Percentiles rank a stretch among this genome's conserved stretches.
Evolutionary conservation across 2,329 filamentous ascomycete species (phyloP).

Genomic region (Aspergillus ochraceus): DNA sequence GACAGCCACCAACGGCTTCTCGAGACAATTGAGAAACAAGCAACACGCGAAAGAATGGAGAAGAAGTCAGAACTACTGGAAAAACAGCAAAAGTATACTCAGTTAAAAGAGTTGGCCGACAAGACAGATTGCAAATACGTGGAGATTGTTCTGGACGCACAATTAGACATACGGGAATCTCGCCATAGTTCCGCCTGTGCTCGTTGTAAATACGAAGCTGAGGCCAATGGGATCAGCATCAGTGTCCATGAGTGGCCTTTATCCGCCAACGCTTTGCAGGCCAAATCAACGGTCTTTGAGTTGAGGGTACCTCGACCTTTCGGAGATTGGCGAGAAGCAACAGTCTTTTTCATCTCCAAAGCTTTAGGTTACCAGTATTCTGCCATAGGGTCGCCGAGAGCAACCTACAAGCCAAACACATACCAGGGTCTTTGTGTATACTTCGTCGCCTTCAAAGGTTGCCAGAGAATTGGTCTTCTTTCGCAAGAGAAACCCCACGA

Average conservation of each 20-base stretch:
- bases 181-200: constrained; percentile 28
- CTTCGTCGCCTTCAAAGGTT: constrained; percentile 32
- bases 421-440: constrained; percentile 19
- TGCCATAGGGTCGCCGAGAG: constrained; percentile 36
- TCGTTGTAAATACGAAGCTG: constrained; percentile 33
- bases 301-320: constrained; percentile 45
- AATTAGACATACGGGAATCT: constrained; percentile 2
- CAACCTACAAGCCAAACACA: constrained; percentile 9
- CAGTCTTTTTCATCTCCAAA: constrained; percentile 42
- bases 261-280: constrained; percentile 28
- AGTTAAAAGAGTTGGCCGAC: constrained; percentile 22
- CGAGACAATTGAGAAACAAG: constrained; percentile 41
- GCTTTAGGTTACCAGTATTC: constrained; percentile 33
- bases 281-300: constrained; percentile 56
- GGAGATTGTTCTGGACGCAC: neutral
- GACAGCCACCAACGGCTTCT: constrained; percentile 38
- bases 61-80: constrained; percentile 27
- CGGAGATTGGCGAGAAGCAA: constrained; percentile 52
- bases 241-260: constrained; percentile 59
- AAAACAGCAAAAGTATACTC: constrained; percentile 28
- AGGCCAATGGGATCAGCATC: constrained; percentile 48
- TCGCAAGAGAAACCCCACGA: constrained; percentile 40
- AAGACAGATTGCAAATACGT: constrained; percentile 8
- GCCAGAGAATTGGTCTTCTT: constrained; percentile 30
- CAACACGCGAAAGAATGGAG: neutral